A percentile compares a stretch with the other conserved stretches of the same genome.
phyloP scores from a whole-genome alignment of 805 yeast genomes.

The Nakazawaea molendinolei region DNA sequence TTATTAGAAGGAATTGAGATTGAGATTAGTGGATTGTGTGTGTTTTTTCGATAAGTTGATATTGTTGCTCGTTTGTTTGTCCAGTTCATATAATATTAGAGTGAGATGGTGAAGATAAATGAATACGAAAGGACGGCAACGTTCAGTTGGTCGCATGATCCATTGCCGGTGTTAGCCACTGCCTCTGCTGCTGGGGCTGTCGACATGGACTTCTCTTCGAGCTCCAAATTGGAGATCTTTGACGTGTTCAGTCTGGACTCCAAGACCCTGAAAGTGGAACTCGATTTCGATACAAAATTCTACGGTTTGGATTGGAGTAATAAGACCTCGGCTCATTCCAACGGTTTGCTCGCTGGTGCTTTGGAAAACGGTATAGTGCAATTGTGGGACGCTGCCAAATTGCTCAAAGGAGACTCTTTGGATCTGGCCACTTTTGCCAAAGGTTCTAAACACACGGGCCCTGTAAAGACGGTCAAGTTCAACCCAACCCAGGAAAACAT shows the following conservation, averaged over 20 bases:
- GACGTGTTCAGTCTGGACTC: constrained; percentile 43
- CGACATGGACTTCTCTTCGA: constrained; percentile 77
- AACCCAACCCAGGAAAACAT: constrained; percentile 66
- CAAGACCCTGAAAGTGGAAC: constrained; percentile 35
- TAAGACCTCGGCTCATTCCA: constrained; percentile 39
- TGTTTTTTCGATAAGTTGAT: too few relatives aligned
- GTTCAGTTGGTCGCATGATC: constrained; percentile 90
- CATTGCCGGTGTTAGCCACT: constrained; percentile 71
- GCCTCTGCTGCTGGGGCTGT: constrained; percentile 97
- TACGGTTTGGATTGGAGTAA: constrained; percentile 82
- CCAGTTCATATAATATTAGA: too few relatives aligned
- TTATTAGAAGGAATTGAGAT: too few relatives aligned
- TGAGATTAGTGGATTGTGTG: too few relatives aligned
- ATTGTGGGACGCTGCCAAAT: constrained; percentile 61
- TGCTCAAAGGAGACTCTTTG: constrained; percentile 36
- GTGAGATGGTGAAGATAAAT: constrained; percentile 78
- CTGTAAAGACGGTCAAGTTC: constrained; percentile 70
- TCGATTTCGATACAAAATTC: constrained; percentile 54
- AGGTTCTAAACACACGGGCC: constrained; percentile 55
- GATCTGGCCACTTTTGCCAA: constrained; percentile 42
- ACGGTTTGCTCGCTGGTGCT: constrained; percentile 76
- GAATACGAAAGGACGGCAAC: constrained; percentile 84
- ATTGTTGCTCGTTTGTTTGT: too few relatives aligned
- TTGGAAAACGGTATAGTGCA: constrained; percentile 76
- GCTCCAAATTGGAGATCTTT: constrained; percentile 76